phyloP scores from a whole-genome alignment of 2,329 filamentous ascomycete genomes.

The Stemphylium vesicarium region DNA sequence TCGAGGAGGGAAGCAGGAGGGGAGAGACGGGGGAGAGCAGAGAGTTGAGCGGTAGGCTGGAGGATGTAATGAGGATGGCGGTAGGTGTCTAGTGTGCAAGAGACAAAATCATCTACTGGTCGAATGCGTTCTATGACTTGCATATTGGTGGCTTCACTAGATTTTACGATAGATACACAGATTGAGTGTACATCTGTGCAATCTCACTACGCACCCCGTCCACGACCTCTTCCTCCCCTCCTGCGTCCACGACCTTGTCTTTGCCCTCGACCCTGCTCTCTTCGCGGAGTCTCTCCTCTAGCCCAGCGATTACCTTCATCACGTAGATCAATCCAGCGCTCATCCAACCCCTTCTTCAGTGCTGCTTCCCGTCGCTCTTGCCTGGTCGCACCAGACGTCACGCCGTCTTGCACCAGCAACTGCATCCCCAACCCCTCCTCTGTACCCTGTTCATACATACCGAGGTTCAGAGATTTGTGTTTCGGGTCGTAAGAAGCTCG shows the following conservation, averaged over 20 bases:
- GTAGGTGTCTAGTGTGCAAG: too few relatives aligned
- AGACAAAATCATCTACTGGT: too few relatives aligned
- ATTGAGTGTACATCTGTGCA: too few relatives aligned
- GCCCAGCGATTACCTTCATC: conserved; percentile 32
- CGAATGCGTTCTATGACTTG: too few relatives aligned
- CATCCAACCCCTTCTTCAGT: conserved; percentile 40
- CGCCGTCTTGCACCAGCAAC: conserved; percentile 48
- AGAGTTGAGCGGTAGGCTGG: too few relatives aligned
- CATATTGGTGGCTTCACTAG: too few relatives aligned
- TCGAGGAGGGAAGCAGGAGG: too few relatives aligned
- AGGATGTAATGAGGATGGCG: too few relatives aligned
- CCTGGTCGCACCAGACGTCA: conserved; percentile 33
- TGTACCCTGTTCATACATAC: conserved; percentile 55
- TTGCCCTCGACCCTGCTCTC: background rate
- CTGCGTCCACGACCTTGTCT: conserved; percentile 10
- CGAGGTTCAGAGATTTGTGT: conserved; percentile 50
- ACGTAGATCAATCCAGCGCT: conserved; percentile 48
- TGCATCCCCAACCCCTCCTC: conserved; percentile 46
- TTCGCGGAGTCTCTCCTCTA: conserved; percentile 5
- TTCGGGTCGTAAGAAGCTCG: conserved; percentile 40
- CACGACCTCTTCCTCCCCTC: conserved; percentile 1
- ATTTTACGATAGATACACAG: too few relatives aligned
- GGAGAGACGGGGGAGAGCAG: too few relatives aligned
- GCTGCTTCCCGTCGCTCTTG: conserved; percentile 18
- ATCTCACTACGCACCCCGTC: too few relatives aligned